Conservation (phyloP, 495 filamentous ascomycete species). For the Penicillium bialowiezense region DNA sequence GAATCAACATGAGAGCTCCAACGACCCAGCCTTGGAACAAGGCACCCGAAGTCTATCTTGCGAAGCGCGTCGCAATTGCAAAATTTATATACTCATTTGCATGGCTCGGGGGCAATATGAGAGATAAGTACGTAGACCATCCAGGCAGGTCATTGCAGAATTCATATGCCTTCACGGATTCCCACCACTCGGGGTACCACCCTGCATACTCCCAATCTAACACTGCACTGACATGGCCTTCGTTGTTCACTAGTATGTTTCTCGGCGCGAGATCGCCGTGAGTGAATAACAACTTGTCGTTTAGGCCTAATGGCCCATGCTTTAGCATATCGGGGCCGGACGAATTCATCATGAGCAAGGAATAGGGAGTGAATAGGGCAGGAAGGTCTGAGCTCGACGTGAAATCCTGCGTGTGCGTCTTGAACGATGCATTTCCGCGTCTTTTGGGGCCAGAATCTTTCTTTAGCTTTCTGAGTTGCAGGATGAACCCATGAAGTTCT, state of each 20-base stretch:
- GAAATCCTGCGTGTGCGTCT: not conserved
- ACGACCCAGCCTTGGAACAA: too few relatives aligned
- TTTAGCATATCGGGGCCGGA: not conserved
- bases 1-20: too few relatives aligned
- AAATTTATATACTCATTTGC: slow-evolving; percentile 1
- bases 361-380: not conserved
- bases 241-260: slow-evolving; percentile 5
- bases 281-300: not conserved
- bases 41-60: not conserved
- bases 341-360: not conserved
- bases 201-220: slow-evolving; percentile 4
- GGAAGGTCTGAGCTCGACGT: not conserved
- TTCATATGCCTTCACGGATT: not conserved
- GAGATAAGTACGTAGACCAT: slow-evolving; percentile 1
- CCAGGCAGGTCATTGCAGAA: slow-evolving; percentile 1
- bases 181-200: slow-evolving; percentile 1
- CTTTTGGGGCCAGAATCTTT: not conserved
- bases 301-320: not conserved
- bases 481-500: not conserved
- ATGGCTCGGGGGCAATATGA: slow-evolving; percentile 1
- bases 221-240: not conserved
- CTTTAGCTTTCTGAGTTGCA: not conserved
- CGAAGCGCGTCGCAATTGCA: not conserved
- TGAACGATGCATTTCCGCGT: not conserved
- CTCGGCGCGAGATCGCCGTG: slow-evolving; percentile 8